These are phyloP conservation scores for Fusarium begoniae DNA, from an alignment of 2,329 filamentous ascomycete genomes.

Conservation along the genomic window DNA sequence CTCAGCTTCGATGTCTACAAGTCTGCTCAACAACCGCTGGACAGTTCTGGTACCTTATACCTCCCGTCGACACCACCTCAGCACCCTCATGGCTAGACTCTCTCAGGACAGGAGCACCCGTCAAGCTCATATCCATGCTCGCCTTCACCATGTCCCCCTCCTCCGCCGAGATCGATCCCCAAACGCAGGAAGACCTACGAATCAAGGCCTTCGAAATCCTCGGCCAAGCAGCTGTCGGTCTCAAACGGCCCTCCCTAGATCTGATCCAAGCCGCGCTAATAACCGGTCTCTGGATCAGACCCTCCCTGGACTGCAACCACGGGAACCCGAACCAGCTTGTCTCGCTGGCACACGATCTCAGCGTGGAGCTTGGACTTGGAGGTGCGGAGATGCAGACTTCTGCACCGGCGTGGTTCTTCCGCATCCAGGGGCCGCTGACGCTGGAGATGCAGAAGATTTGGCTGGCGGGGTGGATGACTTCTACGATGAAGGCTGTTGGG, in stretches of 20 bases:
- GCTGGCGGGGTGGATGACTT: slow-evolving; percentile 15
- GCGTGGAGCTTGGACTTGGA: slow-evolving; percentile 20
- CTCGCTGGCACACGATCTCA: background rate
- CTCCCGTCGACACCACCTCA: background rate
- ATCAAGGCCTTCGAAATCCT: slow-evolving; percentile 11
- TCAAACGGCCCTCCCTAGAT: slow-evolving; percentile 8
- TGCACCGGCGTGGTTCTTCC: slow-evolving; percentile 17
- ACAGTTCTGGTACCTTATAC: slow-evolving; percentile 9
- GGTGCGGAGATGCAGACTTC: slow-evolving; percentile 14
- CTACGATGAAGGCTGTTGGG: slow-evolving; percentile 3
- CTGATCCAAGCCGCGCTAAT: slow-evolving; percentile 18
- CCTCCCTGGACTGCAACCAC: slow-evolving; percentile 10
- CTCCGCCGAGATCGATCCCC: background rate
- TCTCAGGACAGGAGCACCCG: background rate
- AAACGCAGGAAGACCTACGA: slow-evolving; percentile 7
- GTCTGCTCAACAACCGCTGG: background rate
- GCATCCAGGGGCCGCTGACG: slow-evolving; percentile 9
- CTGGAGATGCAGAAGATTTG: slow-evolving; percentile 22
- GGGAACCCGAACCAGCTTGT: slow-evolving; percentile 7
- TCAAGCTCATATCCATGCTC: slow-evolving; percentile 15
- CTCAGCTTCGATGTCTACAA: background rate
- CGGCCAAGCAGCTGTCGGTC: slow-evolving; percentile 11
- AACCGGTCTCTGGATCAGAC: slow-evolving; percentile 9
- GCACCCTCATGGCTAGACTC: slow-evolving; percentile 6
- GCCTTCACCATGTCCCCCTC: background rate